Evolutionary conservation across 495 filamentous ascomycete genomes (phyloP).

Genomic region (Bacidia gigantensis): DNA sequence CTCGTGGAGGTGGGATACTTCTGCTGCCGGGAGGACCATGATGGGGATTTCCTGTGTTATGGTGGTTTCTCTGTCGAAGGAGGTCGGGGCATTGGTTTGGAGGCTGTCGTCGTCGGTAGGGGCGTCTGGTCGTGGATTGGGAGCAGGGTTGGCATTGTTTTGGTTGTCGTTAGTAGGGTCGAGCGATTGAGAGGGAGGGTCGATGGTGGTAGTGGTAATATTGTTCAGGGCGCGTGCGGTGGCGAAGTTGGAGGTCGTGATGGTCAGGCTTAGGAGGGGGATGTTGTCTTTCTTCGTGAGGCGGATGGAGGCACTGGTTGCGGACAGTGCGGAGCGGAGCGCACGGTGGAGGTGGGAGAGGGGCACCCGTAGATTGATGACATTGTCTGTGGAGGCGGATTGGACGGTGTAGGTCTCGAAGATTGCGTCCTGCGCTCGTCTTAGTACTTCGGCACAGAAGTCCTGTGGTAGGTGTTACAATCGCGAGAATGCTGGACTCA

Average conservation of each 20-base stretch:
- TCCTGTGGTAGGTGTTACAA: slow-evolving; percentile 6
- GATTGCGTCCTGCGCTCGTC: slow-evolving; percentile 49
- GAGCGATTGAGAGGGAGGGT: slow-evolving; percentile 39
- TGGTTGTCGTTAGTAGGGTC: no score
- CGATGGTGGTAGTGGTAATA: slow-evolving; percentile 62
- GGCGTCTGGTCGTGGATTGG: neutral
- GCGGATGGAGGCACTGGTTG: slow-evolving; percentile 33
- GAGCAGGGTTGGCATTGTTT: neutral
- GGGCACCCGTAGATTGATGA: slow-evolving; percentile 91
- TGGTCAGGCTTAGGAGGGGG: slow-evolving; percentile 35
- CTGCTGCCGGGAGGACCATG: slow-evolving; percentile 63
- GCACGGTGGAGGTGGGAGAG: slow-evolving; percentile 68
- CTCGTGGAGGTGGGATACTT: slow-evolving; percentile 77
- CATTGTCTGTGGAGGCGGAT: slow-evolving; percentile 62
- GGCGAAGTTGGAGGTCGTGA: slow-evolving; percentile 70
- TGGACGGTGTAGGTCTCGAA: slow-evolving; percentile 78
- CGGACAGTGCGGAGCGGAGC: slow-evolving; percentile 66
- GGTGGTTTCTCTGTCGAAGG: slow-evolving; percentile 60
- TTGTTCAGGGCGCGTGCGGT: slow-evolving; percentile 34
- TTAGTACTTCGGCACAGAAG: neutral
- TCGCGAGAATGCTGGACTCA: slow-evolving; percentile 14
- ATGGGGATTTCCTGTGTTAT: slow-evolving; percentile 97
- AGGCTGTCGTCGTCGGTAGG: neutral
- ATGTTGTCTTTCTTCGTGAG: slow-evolving; percentile 17
- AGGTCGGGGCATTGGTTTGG: slow-evolving; percentile 27